Evolutionary conservation across 139 green algal genomes (phyloP), one percentile per base, ranked within the genome.

Genomic region (Coelastrella sp.): DNA sequence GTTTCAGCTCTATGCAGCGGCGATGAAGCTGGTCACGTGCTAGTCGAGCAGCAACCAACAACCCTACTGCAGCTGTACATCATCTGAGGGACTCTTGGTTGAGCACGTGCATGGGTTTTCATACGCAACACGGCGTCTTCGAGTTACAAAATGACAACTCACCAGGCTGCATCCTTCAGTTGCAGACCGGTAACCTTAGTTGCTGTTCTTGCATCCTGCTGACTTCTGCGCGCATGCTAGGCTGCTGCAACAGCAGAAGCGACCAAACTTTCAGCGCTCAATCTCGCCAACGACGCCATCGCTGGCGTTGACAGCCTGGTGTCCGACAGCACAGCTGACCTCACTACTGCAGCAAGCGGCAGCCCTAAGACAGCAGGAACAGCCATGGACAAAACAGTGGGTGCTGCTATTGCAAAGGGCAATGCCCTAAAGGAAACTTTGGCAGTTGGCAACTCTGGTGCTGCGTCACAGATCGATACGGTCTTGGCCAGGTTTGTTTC

Each of bases 401-500:
- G 75, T 32, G 32, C 76, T 20, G 77, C 65, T 0, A 90, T 85
- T 16, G 60, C 32, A 4, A 79, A 90, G 61, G 77, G 61, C 47
- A 66, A 85, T 17, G 57, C 47, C 19, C 32, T 90, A 7, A 85
- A 90, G 61, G 86, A 78, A 32, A 80, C 86, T 4, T 7, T 85
- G 32, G 75, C 75, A 22, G 73, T 68, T n/a, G 73, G 57, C 71
- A 75, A 19, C 17, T 60, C 75, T 58, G 65, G 82, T 19, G 80
- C 32, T 7, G 78, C 54, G 13, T 79, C 79, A 4, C 23, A 87
- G 56, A 75, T 87, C 7, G 87, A 91, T 68, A 65, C 56, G 13
- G 78, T 85, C 7, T 20, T 87, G 13, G 79, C 23, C 79, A 83
- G 20, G 61, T 91, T 91, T 91, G 87, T 73, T 22, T 10, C 79